A percentile compares a stretch with the other conserved stretches of the same genome.
Evolutionary conservation across 257 asterid genomes (phyloP).

Genomic region (Penstemon davidsonii): DNA sequence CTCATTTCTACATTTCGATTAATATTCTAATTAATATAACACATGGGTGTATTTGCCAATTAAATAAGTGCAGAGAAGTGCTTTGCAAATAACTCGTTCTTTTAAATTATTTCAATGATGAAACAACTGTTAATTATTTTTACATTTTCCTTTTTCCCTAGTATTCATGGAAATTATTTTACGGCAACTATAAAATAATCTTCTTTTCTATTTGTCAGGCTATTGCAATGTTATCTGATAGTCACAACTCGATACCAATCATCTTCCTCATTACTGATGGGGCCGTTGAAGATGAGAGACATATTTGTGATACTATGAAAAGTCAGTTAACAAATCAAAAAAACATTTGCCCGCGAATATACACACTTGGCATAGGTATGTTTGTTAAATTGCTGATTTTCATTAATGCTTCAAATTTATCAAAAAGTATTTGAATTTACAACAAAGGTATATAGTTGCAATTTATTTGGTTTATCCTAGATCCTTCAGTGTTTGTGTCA

Average conservation of each 20-base stretch:
- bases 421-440: not conserved
- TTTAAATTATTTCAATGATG: not conserved
- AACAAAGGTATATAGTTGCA: not conserved
- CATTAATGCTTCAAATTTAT: not conserved
- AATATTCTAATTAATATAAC: not conserved
- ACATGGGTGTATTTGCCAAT: no score
- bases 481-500: constrained; percentile 13
- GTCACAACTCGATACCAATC: constrained; percentile 54
- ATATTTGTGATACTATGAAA: constrained; percentile 67
- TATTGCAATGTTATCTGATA: constrained; percentile 59
- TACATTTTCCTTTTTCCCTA: not conserved
- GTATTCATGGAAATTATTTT: constrained; percentile 6
- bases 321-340: constrained; percentile 42
- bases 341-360: constrained; percentile 64
- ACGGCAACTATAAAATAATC: constrained; percentile 14
- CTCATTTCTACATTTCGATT: not conserved
- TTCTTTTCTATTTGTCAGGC: constrained; percentile 56
- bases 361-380: constrained; percentile 90
- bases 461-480: not conserved
- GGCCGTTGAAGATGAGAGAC: constrained; percentile 83
- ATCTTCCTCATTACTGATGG: constrained; percentile 89
- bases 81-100: not conserved
- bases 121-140: not conserved
- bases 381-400: not conserved
- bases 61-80: no score